A percentile compares a stretch with the other conserved stretches of the same genome.
Evolutionary conservation across 371 early-diverging fungal species (phyloP).

Genomic region (Rhizopus stolonifer): DNA sequence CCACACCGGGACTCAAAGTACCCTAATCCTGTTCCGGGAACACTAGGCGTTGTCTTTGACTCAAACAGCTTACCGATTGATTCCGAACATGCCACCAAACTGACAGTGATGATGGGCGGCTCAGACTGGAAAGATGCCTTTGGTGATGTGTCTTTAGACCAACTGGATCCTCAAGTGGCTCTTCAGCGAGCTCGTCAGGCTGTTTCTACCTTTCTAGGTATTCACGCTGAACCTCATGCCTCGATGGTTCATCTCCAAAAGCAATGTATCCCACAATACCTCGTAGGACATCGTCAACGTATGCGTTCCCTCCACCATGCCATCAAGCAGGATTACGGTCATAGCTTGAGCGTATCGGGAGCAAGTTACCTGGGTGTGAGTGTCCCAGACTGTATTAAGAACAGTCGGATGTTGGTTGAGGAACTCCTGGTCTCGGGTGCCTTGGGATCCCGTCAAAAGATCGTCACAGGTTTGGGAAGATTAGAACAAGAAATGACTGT

Average conservation of each 20-base stretch:
- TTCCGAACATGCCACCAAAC: conserved; percentile 50
- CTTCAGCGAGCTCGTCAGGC: conserved; percentile 31
- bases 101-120: conserved; percentile 95
- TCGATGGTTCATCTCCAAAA: conserved; percentile 57
- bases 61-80: conserved; percentile 77
- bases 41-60: conserved; percentile 90
- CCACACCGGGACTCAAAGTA: conserved; percentile 60
- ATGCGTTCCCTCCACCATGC: conserved; percentile 62
- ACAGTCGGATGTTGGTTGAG: conserved; percentile 68
- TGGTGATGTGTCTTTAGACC: conserved; percentile 22
- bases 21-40: conserved; percentile 44
- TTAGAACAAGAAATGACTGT: conserved; percentile 15
- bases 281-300: conserved; percentile 75
- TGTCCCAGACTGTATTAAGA: conserved; percentile 83
- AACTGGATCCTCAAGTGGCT: conserved; percentile 32
- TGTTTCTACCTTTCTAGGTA: conserved; percentile 55
- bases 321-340: conserved; percentile 40
- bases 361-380: conserved; percentile 85
- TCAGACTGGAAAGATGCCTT: conserved; percentile 63
- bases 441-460: conserved; percentile 34
- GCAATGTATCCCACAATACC: conserved; percentile 91
- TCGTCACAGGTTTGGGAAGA: conserved; percentile 53
- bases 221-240: conserved; percentile 54
- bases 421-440: conserved; percentile 44
- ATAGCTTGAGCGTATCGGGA: conserved; percentile 71